These are phyloP conservation scores for Mycena leptocephala DNA, from an alignment of 768 basidiomycete species.

Conservation along the genomic window DNA sequence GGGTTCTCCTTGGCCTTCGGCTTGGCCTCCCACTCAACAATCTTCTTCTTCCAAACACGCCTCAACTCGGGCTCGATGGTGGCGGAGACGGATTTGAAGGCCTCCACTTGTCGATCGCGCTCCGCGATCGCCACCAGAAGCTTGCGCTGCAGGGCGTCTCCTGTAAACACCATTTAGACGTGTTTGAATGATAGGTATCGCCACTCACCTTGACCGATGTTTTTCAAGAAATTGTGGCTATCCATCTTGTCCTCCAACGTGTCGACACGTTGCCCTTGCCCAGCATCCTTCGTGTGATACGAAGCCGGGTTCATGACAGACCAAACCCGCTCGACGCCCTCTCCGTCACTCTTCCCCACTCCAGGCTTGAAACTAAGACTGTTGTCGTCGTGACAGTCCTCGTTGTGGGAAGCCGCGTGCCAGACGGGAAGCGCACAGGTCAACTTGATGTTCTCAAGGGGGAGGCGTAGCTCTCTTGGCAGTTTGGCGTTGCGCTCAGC, in stretches of 20 bases:
- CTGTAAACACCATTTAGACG: background rate
- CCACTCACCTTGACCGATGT: background rate
- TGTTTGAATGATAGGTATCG: background rate
- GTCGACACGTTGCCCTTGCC: background rate
- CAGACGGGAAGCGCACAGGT: background rate
- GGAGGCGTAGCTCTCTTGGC: background rate
- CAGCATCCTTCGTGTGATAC: background rate
- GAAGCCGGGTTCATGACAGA: background rate
- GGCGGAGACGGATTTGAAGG: background rate
- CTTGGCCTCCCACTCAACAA: background rate
- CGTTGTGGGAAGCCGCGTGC: background rate
- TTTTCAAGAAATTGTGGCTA: conserved; percentile 1
- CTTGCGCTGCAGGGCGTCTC: background rate
- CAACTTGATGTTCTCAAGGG: background rate
- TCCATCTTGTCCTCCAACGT: background rate
- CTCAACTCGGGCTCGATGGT: background rate
- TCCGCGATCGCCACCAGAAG: background rate
- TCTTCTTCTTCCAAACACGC: background rate
- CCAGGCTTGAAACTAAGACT: background rate
- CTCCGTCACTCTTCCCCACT: background rate
- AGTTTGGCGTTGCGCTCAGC: background rate
- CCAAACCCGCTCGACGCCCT: conserved; percentile 1
- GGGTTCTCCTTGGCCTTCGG: background rate
- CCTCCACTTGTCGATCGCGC: background rate
- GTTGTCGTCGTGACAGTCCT: background rate